Conservation (phyloP, 2,329 filamentous ascomycete genomes). For the Fusarium floridanum region DNA sequence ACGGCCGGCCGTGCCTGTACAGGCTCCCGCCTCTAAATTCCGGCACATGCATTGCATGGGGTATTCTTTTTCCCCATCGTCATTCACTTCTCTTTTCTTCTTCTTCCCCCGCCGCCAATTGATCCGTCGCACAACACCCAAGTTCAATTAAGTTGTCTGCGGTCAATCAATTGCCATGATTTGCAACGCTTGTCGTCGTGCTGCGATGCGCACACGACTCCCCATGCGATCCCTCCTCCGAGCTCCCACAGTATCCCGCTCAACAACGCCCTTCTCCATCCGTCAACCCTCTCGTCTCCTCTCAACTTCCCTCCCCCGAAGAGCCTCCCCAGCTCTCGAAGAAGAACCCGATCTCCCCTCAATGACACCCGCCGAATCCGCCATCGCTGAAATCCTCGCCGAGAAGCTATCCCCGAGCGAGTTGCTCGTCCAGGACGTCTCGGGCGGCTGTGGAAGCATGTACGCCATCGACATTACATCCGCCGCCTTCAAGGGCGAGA, state of each 20-base stretch:
- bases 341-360: conserved; percentile 41
- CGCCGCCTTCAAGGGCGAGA: conserved; percentile 76
- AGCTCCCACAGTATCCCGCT: conserved; percentile 12
- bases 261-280: conserved; percentile 14
- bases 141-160: background rate
- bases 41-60: conserved; percentile 5
- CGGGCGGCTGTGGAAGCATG: conserved; percentile 88
- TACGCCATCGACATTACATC: conserved; percentile 85
- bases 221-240: conserved; percentile 27
- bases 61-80: conserved; percentile 5
- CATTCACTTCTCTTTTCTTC: conserved; percentile 20
- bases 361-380: conserved; percentile 66
- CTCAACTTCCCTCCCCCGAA: conserved; percentile 17
- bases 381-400: conserved; percentile 68
- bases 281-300: conserved; percentile 22
- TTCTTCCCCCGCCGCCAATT: conserved; percentile 18
- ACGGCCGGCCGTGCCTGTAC: no score
- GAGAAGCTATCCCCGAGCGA: conserved; percentile 64
- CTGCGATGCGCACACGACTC: conserved; percentile 40
- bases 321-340: conserved; percentile 24
- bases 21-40: conserved; percentile 8
- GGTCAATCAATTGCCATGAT: conserved; percentile 31
- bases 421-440: conserved; percentile 80
- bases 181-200: conserved; percentile 44
- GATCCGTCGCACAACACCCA: background rate